Evolutionary conservation across 441 rosid species (phyloP), one percentile per base, ranked within the genome.

Genomic region (Theobroma grandiflorum): DNA sequence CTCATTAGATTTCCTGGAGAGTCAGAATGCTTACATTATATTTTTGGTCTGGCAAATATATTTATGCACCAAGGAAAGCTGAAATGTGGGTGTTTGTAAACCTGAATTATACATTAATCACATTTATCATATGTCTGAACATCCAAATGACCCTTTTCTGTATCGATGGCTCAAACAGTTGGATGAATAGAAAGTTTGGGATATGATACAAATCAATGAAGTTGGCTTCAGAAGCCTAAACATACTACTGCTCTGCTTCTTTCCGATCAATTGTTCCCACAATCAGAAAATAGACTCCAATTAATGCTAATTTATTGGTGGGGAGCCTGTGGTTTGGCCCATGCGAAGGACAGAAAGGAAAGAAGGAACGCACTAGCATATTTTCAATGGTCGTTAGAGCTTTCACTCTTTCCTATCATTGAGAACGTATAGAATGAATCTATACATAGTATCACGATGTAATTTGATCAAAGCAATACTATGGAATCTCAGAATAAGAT

Each of bases 221-320:
- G 43, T 63, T 35, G 68, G 18, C 20, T 63, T 63, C 20, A 33
- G 43, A 63, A 35, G 43, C 67, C 67, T 33, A 62, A 67, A 67
- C 42, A 4, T 47, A 43, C 49, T 2, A 10, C 18, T 16, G 20
- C 69, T 20, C 31, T 43, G 72, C 38, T 33, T 72, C 47, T 6
- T 16, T 14, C n/a, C 14, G n/a, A 62, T 1, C 58, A 16, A 4
- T n/a, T 57, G 26, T 20, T 7, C 62, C 62, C 26, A 20, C 26
- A 22, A 61, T 61, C 65, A 61, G 65, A 58, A 58, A 58, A 26
- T 22, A 3, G 43, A 37, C 22, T 58, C 12, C 35, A 58, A 22
- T 58, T 58, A 58, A 58, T 22, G 8, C 63, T 58, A 33, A 58
- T 58, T 22, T 20, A 58, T 22, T 58, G 0, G 63, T 58, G 35